These are phyloP conservation scores for Vigna nakashimae DNA, from an alignment of 306 rosid genomes.

Conservation along the genomic window DNA sequence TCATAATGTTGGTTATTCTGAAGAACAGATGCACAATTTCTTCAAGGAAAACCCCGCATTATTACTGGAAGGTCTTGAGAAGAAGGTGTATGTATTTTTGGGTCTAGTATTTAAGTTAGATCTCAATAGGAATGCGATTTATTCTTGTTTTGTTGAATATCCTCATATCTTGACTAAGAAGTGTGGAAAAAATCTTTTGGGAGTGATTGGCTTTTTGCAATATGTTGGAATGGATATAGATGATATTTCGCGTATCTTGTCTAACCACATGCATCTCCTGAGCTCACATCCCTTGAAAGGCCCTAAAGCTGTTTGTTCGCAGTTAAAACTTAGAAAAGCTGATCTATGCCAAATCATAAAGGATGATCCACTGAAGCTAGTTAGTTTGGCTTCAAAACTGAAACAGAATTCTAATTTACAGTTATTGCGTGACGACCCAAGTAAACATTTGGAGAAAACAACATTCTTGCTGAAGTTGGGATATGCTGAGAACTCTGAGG, in stretches of 20 bases:
- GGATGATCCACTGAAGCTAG: constrained; percentile 66
- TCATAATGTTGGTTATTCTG: constrained; percentile 58
- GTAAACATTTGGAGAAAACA: constrained; percentile 58
- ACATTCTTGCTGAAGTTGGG: constrained; percentile 71
- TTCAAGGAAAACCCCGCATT: constrained; percentile 58
- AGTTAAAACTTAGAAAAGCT: constrained; percentile 57
- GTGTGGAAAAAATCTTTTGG: constrained; percentile 54
- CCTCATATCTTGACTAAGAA: constrained; percentile 53
- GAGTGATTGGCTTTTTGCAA: constrained; percentile 60
- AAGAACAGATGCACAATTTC: constrained; percentile 58
- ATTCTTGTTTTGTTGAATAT: constrained; percentile 57
- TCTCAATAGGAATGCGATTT: constrained; percentile 52
- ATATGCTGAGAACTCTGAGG: constrained; percentile 75
- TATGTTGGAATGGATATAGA: constrained; percentile 61
- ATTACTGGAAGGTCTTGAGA: constrained; percentile 72
- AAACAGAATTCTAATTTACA: constrained; percentile 42
- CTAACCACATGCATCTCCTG: constrained; percentile 56
- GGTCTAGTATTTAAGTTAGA: constrained; percentile 61
- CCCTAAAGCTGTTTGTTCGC: constrained; percentile 59
- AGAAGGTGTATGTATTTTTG: constrained; percentile 54
- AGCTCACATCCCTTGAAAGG: constrained; percentile 58
- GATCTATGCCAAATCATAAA: constrained; percentile 57
- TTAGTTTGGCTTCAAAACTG: constrained; percentile 59
- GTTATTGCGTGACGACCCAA: constrained; percentile 34
- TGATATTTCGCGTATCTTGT: constrained; percentile 56